Evolutionary conservation across 148 eudicot genomes (phyloP), one percentile per base, ranked within the genome.

Genomic region (Rhododendron ferrugineum): DNA sequence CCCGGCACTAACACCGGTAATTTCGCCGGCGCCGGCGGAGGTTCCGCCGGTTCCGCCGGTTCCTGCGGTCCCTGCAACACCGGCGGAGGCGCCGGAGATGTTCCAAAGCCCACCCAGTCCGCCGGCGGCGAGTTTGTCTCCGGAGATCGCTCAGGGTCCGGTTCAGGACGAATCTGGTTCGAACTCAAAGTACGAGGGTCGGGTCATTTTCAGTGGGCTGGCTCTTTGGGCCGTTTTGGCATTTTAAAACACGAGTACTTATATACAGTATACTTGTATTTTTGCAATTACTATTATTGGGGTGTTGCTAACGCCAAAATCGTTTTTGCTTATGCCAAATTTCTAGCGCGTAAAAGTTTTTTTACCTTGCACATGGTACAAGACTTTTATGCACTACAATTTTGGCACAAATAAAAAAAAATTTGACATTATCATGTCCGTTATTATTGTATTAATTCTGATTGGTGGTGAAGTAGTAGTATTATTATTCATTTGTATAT

Each of bases 101-200:
- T 89, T 89, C 42, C 20, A 88, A 40, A 86, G 88, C 88, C 79
- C 87, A 44, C 84, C 90, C 6, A 83, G 82, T 40, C 83, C 87
- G 54, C 2, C 56, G 42, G 68, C 83, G 49, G 83, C 62, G 77
- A 52, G 83, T 78, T 62, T 47, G 3, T 75, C 87, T 0, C 89
- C 89, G 79, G 91, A 87, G 58, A 84, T 68, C n/a, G 79, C 91
- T 3, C 85, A 62, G 46, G 88, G 89, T 73, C 85, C 88, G 5
- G 47, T 50, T 16, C 83, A 75, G 7, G 91, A 89, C 79, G 76
- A 79, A 20, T 87, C 89, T 22, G 85, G 89, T 26, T 82, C 87
- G 37, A 62, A 52, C 26, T 62, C 86, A 0, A 72, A 30, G 47
- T 85, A 66, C 76, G 84, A 30, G 85, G 87, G 20, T 60, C 83